phyloP scores from a whole-genome alignment of 768 basidiomycete species.

The Rhodotorula diobovata region DNA sequence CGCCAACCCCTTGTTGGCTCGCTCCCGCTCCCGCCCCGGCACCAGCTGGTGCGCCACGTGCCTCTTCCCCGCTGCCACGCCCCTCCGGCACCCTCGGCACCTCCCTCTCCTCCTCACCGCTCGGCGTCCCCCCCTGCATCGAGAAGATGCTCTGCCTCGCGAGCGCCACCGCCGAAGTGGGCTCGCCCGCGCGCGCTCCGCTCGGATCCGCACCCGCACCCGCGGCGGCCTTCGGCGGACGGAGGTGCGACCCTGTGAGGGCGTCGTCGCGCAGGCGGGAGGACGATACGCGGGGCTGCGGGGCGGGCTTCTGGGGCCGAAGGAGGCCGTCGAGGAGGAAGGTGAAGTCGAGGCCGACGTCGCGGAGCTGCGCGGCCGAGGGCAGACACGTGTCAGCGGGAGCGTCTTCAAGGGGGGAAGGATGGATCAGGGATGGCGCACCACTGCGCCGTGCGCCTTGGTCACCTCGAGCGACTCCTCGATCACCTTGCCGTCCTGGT shows the following conservation, averaged over 20 bases:
- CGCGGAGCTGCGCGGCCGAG: conserved; percentile 66
- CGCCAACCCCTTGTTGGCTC: background rate
- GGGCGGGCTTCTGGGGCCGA: conserved; percentile 9
- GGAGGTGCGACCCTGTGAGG: conserved; percentile 6
- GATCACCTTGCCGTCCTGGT: conserved; percentile 54
- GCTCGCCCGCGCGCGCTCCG: background rate
- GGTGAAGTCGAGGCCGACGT: conserved; percentile 89
- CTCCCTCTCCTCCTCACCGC: background rate
- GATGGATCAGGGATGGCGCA: conserved; percentile 43
- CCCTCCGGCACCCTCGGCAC: background rate
- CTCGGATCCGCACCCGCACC: background rate
- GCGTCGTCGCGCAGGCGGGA: conserved; percentile 11
- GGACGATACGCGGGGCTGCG: conserved; percentile 4
- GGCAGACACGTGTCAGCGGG: background rate
- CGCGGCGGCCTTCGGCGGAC: background rate
- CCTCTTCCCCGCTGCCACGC: background rate
- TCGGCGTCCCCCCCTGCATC: background rate
- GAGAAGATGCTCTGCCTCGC: conserved; percentile 32
- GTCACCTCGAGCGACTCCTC: conserved; percentile 75
- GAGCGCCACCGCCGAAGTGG: conserved; percentile 22
- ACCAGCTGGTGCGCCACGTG: background rate
- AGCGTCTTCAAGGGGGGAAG: too few relatives aligned
- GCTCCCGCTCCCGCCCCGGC: background rate
- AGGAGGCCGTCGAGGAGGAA: conserved; percentile 64
- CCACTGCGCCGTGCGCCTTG: conserved; percentile 76